A percentile compares a stretch with the other conserved stretches of the same genome.
Evolutionary conservation across 108 stramenopile species (phyloP).

Genomic region (Conticribra weissflogii): DNA sequence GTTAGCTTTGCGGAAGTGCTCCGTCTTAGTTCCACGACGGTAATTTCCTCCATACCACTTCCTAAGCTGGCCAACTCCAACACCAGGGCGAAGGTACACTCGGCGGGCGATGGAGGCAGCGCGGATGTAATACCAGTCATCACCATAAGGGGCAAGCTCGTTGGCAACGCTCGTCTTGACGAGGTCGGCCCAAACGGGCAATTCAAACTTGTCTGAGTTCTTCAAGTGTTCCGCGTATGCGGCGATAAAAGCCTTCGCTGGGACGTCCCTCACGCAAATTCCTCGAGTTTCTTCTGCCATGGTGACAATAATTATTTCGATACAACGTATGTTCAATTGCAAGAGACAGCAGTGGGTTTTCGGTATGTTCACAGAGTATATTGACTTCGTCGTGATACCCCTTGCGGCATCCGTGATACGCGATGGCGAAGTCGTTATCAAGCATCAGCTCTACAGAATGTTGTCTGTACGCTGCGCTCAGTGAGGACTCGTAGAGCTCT

Average conservation of each 20-base stretch:
- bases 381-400: no score
- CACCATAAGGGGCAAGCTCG: constrained; percentile 98
- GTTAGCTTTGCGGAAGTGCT: constrained; percentile 94
- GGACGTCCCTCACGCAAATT: constrained; percentile 92
- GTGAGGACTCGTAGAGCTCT: background rate
- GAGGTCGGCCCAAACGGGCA: constrained; percentile 97
- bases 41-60: constrained; percentile 97
- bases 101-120: constrained; percentile 98
- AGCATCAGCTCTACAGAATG: background rate
- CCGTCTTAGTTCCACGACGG: constrained; percentile 89
- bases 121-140: constrained; percentile 99
- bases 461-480: background rate
- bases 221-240: constrained; percentile 99
- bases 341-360: no score
- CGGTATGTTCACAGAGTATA: no score
- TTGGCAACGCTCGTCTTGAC: constrained; percentile 98
- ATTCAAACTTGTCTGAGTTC: constrained; percentile 97
- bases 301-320: constrained; percentile 18
- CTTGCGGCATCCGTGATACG: background rate
- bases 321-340: background rate
- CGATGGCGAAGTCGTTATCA: background rate
- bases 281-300: constrained; percentile 86
- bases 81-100: constrained; percentile 96
- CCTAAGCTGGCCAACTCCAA: constrained; percentile 95
- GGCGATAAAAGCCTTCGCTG: constrained; percentile 86